A percentile compares a stretch with the other conserved stretches of the same genome.
Conservation (phyloP, 306 rosid species). For the Acacia confusa region DNA sequence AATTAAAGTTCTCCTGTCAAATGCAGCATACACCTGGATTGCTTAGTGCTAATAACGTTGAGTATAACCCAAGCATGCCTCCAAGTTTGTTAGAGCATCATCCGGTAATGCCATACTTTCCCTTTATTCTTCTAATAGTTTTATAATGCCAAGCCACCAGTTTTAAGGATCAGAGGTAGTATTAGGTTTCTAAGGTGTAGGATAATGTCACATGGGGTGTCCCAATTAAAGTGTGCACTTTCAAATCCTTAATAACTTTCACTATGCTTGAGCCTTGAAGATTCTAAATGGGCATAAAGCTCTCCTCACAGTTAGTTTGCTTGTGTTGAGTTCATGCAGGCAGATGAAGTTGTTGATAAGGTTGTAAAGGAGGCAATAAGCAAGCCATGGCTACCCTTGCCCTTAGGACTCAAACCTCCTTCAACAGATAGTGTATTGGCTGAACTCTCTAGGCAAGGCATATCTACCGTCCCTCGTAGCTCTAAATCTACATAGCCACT, state of each 20-base stretch:
- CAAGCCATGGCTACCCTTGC: slow-evolving; percentile 96
- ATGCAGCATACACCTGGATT: slow-evolving; percentile 56
- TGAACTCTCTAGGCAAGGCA: slow-evolving; percentile 84
- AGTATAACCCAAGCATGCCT: slow-evolving; percentile 47
- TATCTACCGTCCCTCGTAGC: slow-evolving; percentile 57
- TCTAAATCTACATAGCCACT: slow-evolving; percentile 33
- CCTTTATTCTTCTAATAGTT: slow-evolving; percentile 23
- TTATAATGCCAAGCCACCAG: slow-evolving; percentile 2
- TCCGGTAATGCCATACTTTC: slow-evolving; percentile 60
- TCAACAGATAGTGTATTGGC: slow-evolving; percentile 73
- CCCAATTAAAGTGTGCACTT: slow-evolving; percentile 2
- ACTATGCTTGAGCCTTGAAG: neutral
- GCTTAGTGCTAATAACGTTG: slow-evolving; percentile 37
- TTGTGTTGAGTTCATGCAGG: slow-evolving; percentile 57
- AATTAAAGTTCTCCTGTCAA: slow-evolving; percentile 13
- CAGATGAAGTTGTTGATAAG: slow-evolving; percentile 86
- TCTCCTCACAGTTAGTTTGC: slow-evolving; percentile 1
- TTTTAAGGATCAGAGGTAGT: neutral
- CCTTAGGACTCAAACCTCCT: slow-evolving; percentile 92
- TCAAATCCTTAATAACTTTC: neutral
- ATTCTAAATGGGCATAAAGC: neutral
- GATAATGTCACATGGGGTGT: neutral
- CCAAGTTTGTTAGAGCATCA: slow-evolving; percentile 51
- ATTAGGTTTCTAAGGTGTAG: neutral
- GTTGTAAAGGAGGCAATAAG: slow-evolving; percentile 83